Evolutionary conservation across 1,284 basidiomycete genomes (phyloP).

Genomic region (Mycena citricolor): DNA sequence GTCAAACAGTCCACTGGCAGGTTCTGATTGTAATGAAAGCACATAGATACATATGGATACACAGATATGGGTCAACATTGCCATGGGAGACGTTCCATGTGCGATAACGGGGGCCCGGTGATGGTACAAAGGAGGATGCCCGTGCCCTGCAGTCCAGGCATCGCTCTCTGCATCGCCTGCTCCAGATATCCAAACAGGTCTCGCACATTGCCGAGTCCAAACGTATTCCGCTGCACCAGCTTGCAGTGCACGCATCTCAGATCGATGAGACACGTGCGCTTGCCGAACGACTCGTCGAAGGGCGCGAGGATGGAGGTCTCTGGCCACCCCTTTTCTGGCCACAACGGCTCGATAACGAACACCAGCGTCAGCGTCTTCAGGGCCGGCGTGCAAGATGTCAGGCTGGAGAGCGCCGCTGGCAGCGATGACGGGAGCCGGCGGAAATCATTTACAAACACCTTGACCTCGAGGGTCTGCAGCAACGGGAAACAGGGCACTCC

Average conservation of each 20-base stretch:
- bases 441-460: slow-evolving; percentile 2
- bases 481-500: slow-evolving; percentile 5
- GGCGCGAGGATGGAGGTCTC: neutral
- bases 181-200: slow-evolving; percentile 3
- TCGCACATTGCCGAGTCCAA: neutral
- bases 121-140: neutral
- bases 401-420: neutral
- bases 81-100: neutral
- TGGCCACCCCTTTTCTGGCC: neutral
- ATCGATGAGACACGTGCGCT: slow-evolving; percentile 3
- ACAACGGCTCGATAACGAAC: slow-evolving; percentile 3
- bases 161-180: neutral
- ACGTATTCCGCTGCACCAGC: neutral
- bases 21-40: too few relatives aligned
- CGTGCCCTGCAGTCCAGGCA: slow-evolving; percentile 9
- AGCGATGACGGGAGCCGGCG: neutral
- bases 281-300: neutral
- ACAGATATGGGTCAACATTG: too few relatives aligned
- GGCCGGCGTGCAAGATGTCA: slow-evolving; percentile 6
- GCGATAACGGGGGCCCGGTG: neutral
- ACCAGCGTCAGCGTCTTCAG: slow-evolving; percentile 2
- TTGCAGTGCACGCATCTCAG: slow-evolving; percentile 5
- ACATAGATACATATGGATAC: too few relatives aligned
- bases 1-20: too few relatives aligned
- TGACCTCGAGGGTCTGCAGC: slow-evolving; percentile 3